Percentiles rank a stretch among this genome's conserved stretches.
Evolutionary conservation across 164 flowering plant species (phyloP).

Genomic region (Chloranthus sessilifolius): DNA sequence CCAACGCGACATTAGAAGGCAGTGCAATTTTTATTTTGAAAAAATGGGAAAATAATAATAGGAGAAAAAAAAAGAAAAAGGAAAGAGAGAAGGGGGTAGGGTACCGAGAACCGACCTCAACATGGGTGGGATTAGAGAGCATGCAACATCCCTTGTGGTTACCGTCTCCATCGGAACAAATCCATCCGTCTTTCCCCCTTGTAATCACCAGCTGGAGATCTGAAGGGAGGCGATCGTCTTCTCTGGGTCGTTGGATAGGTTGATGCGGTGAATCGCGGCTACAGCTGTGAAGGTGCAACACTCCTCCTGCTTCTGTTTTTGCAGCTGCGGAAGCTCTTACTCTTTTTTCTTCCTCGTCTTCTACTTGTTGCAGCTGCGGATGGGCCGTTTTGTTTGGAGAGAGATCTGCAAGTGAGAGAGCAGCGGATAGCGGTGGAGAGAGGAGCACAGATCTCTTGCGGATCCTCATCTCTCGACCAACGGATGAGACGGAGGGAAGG

Average conservation of each 20-base stretch:
- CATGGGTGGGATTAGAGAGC: neutral
- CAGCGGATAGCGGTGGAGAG: neutral
- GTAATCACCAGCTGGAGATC: too few species aligned
- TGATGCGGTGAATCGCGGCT: too few species aligned
- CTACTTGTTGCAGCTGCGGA: neutral
- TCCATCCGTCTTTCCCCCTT: too few species aligned
- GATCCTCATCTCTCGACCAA: conserved; percentile 17
- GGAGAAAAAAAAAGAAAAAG: neutral
- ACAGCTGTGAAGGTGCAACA: neutral
- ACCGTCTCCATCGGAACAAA: neutral
- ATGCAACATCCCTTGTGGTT: conserved; percentile 5
- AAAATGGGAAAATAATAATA: neutral
- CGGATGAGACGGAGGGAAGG: neutral
- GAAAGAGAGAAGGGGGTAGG: neutral
- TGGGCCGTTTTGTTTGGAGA: neutral
- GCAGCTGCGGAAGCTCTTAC: neutral
- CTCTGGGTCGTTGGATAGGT: neutral
- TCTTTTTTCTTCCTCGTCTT: neutral
- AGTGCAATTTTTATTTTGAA: neutral
- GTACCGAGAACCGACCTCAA: conserved; percentile 4
- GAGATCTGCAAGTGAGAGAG: conserved; percentile 11
- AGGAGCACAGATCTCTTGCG: conserved; percentile 12
- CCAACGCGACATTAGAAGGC: too few species aligned
- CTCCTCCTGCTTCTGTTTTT: neutral
- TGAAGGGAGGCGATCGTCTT: too few species aligned